Base-by-base conservation (phyloP, 345 rosid species). In the Cardiospermum halicacabum region DNA sequence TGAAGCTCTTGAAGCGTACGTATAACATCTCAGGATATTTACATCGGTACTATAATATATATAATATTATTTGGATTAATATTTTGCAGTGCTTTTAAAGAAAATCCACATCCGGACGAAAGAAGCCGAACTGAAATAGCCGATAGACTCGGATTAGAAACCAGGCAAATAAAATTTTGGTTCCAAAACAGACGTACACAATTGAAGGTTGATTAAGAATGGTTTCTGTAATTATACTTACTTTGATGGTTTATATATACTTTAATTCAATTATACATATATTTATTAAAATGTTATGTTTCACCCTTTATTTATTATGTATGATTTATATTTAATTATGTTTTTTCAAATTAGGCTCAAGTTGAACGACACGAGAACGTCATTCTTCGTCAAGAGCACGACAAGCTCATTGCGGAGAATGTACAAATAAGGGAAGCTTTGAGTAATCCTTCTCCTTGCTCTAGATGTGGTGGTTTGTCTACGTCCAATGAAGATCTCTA, bases 181-280 rank as follows among this genome's bases (percentile, higher is more conserved):
- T 89, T 89, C 71, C 96, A 89, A 59, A 89, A 89, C 68, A 67
- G 84, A 58, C 74, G 96, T 68, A 86, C 92, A n/a, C 96, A 89
- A 53, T 75, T 84, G 82, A 86, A 89, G 90, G 92, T 86, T n/a
- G n/a, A n/a, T n/a, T n/a, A n/a, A n/a, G n/a, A n/a, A n/a, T n/a
- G n/a, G n/a, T n/a, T n/a, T n/a, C n/a, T n/a, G n/a, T n/a, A n/a
- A n/a, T n/a, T n/a, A n/a, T n/a, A n/a, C n/a, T n/a, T n/a, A n/a
- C n/a, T n/a, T n/a, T n/a, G n/a, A n/a, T n/a, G n/a, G n/a, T n/a
- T n/a, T n/a, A n/a, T n/a, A n/a, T n/a, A n/a, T n/a, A n/a, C n/a
- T n/a, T n/a, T n/a, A n/a, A n/a, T n/a, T n/a, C n/a, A n/a, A n/a
- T n/a, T n/a, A n/a, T n/a, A n/a, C n/a, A n/a, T n/a, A n/a, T 30